A percentile compares a stretch with the other conserved stretches of the same genome.
These are phyloP conservation scores for Ophiostoma piceae DNA, from an alignment of 2,329 filamentous ascomycete genomes.

Conservation along the genomic window DNA sequence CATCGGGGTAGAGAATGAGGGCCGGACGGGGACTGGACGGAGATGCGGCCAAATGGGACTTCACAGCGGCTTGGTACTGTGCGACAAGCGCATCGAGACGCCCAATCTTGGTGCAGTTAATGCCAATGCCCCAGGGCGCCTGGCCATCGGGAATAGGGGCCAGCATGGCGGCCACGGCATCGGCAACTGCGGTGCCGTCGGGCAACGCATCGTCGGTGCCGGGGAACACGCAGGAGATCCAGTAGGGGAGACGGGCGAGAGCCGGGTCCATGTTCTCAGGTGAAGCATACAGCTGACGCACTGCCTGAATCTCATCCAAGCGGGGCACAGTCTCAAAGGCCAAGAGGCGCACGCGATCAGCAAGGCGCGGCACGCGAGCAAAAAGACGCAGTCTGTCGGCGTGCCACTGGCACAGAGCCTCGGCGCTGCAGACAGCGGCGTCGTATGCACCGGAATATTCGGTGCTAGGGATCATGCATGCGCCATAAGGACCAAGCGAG, in stretches of 20 bases:
- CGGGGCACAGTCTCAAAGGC: slow-evolving; percentile 6
- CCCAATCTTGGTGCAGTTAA: slow-evolving; percentile 1
- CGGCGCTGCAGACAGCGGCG: not conserved
- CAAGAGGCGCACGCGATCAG: not conserved
- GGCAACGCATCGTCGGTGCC: not conserved
- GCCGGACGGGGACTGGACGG: not conserved
- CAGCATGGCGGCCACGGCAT: not conserved
- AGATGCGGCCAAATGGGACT: not conserved
- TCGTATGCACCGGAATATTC: not conserved
- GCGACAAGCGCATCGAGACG: not conserved
- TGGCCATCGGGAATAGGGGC: not conserved
- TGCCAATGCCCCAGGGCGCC: not conserved
- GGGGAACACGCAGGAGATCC: slow-evolving; percentile 6
- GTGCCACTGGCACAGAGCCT: not conserved
- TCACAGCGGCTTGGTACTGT: slow-evolving; percentile 1
- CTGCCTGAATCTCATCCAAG: not conserved
- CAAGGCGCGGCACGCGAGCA: not conserved
- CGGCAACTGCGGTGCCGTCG: not conserved
- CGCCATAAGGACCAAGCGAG: not conserved
- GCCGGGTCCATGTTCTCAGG: not conserved
- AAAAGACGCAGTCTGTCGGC: not conserved
- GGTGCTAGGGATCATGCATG: not conserved
- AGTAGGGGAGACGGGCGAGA: not conserved
- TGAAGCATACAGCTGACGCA: not conserved
- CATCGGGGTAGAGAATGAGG: slow-evolving; percentile 5